Conservation (phyloP, 352 stramenopile genomes). For the Phytophthora cactorum region DNA sequence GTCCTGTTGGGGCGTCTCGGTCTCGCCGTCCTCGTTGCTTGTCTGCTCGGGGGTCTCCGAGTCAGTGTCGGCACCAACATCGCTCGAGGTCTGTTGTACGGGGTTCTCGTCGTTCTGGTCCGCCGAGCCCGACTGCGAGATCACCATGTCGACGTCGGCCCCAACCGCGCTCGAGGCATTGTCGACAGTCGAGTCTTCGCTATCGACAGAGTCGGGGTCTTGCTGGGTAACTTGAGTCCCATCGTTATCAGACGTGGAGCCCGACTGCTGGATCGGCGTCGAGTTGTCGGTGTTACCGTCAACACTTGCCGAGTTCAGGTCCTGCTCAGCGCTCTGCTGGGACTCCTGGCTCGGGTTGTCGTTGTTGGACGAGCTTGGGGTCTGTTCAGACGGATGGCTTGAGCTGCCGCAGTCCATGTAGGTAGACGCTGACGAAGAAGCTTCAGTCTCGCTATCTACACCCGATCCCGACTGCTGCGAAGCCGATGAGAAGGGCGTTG, state of each 20-base stretch:
- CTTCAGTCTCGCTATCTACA: conserved; percentile 1
- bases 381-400: conserved; percentile 2
- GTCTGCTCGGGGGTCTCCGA: conserved; percentile 2
- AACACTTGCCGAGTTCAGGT: background rate
- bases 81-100: background rate
- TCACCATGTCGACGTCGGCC: background rate
- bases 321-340: background rate
- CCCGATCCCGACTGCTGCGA: conserved; percentile 8
- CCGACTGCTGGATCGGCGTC: conserved; percentile 3
- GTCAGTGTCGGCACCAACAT: background rate
- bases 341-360: conserved; percentile 5
- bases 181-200: background rate
- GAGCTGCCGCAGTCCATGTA: conserved; percentile 3
- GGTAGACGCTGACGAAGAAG: conserved; percentile 1
- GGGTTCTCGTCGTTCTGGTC: conserved; percentile 6
- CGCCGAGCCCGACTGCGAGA: background rate
- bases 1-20: background rate
- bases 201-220: background rate
- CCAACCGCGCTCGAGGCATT: background rate
- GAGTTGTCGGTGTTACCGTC: conserved; percentile 2
- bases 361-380: background rate
- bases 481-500: background rate
- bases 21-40: too few relatives aligned
- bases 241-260: conserved; percentile 1
- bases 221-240: conserved; percentile 3